These are phyloP conservation scores for Zygosaccharomyces bisporus DNA, from an alignment of 805 yeast genomes.

Conservation along the genomic window DNA sequence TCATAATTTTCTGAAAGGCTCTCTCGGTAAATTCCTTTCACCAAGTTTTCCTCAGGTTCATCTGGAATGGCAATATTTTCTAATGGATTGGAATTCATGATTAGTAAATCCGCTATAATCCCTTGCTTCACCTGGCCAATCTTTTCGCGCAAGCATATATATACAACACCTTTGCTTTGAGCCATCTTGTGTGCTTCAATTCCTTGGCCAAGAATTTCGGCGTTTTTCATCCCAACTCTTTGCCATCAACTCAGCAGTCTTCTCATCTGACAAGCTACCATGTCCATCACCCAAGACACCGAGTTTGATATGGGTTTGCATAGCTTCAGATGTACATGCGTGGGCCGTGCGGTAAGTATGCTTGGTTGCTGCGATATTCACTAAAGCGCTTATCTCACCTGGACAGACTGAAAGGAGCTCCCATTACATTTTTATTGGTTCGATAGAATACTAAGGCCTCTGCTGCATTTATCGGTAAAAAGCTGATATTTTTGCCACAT, in stretches of 20 bases:
- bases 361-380: constrained; percentile 11
- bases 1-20: too few relatives aligned
- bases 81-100: constrained; percentile 15
- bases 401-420: too few relatives aligned
- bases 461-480: too few relatives aligned
- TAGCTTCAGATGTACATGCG: constrained; percentile 16
- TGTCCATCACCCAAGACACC: constrained; percentile 17
- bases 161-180: constrained; percentile 8
- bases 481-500: too few relatives aligned
- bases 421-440: too few relatives aligned
- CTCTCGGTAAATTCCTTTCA: constrained; percentile 13
- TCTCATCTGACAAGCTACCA: constrained; percentile 14
- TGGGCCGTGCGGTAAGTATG: constrained; percentile 17
- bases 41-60: constrained; percentile 15
- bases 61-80: constrained; percentile 12
- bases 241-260: constrained; percentile 14
- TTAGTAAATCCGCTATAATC: constrained; percentile 13
- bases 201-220: constrained; percentile 11
- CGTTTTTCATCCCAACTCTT: constrained; percentile 13
- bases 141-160: constrained; percentile 13
- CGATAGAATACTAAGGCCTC: too few relatives aligned
- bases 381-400: constrained; percentile 15
- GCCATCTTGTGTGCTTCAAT: constrained; percentile 13
- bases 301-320: constrained; percentile 10
- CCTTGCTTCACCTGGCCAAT: constrained; percentile 16